Conservation (phyloP, 306 rosid species). For the Psophocarpus tetragonolobus region DNA sequence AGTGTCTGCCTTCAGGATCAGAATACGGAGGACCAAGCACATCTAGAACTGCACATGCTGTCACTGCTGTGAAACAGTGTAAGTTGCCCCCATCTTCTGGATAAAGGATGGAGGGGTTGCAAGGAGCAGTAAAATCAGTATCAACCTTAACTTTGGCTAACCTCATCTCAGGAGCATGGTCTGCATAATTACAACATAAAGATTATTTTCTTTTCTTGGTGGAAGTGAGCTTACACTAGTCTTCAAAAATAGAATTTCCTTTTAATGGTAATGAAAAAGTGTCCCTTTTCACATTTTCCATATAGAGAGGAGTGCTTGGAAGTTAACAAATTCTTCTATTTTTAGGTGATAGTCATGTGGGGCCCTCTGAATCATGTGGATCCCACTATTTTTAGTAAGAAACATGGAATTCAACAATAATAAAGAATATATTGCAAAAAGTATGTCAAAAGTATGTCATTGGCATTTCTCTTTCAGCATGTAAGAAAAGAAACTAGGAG, state of each 20-base stretch:
- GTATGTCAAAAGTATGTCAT: background rate
- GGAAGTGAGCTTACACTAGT: background rate
- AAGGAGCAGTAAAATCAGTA: slow-evolving; percentile 69
- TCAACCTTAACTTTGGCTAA: slow-evolving; percentile 84
- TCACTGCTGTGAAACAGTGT: slow-evolving; percentile 95
- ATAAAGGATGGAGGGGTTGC: slow-evolving; percentile 74
- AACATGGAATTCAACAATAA: background rate
- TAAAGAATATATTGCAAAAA: background rate
- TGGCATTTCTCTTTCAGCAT: background rate
- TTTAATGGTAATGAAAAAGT: background rate
- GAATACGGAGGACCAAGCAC: slow-evolving; percentile 98
- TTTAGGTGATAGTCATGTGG: background rate
- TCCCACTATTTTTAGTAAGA: background rate
- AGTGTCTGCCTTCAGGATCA: slow-evolving; percentile 77
- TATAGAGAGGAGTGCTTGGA: background rate
- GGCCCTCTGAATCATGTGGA: background rate
- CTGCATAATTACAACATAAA: slow-evolving; percentile 43
- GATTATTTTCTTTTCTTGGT: background rate
- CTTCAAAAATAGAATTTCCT: too few relatives aligned
- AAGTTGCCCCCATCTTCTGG: slow-evolving; percentile 95
- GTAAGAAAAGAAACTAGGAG: background rate
- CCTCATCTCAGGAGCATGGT: slow-evolving; percentile 41
- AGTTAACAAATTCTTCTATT: background rate
- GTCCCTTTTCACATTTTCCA: background rate
- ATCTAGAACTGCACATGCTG: slow-evolving; percentile 88